Conservation (phyloP, 805 yeast genomes). For the Teunomyces panamensis region DNA sequence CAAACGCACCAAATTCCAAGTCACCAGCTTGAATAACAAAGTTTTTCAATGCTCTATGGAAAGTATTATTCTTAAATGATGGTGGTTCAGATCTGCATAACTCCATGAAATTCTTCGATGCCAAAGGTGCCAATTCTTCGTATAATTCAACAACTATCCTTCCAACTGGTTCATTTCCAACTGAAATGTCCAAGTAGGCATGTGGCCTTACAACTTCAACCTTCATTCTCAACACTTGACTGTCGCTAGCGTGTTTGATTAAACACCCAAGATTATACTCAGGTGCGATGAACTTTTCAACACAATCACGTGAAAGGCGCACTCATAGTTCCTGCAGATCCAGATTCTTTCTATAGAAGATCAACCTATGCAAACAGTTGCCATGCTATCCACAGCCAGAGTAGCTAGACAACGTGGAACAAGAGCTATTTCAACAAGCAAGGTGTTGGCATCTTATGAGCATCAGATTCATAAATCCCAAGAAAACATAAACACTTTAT, state of each 20-base stretch:
- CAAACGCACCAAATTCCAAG: constrained; percentile 34
- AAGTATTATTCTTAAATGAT: constrained; percentile 43
- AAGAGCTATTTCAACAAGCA: background rate
- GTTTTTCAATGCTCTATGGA: constrained; percentile 64
- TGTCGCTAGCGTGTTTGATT: background rate
- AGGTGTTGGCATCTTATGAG: background rate
- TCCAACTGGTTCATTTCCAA: constrained; percentile 45
- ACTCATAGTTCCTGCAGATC: background rate
- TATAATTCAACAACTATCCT: constrained; percentile 59
- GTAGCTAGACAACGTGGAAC: background rate
- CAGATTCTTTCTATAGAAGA: background rate
- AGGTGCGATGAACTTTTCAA: background rate
- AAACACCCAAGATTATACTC: background rate
- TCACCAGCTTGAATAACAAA: constrained; percentile 75
- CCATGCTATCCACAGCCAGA: background rate
- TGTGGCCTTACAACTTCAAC: constrained; percentile 26
- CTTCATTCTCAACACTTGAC: constrained; percentile 20
- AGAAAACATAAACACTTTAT: constrained; percentile 43
- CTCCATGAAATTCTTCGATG: constrained; percentile 48
- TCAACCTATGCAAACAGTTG: background rate
- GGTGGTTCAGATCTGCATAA: constrained; percentile 34
- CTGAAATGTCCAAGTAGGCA: constrained; percentile 52
- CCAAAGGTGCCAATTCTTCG: constrained; percentile 52
- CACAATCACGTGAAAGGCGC: background rate
- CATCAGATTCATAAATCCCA: constrained; percentile 30